These are phyloP conservation scores for Spathaspora arborariae DNA, from an alignment of 805 yeast genomes.

Conservation along the genomic window DNA sequence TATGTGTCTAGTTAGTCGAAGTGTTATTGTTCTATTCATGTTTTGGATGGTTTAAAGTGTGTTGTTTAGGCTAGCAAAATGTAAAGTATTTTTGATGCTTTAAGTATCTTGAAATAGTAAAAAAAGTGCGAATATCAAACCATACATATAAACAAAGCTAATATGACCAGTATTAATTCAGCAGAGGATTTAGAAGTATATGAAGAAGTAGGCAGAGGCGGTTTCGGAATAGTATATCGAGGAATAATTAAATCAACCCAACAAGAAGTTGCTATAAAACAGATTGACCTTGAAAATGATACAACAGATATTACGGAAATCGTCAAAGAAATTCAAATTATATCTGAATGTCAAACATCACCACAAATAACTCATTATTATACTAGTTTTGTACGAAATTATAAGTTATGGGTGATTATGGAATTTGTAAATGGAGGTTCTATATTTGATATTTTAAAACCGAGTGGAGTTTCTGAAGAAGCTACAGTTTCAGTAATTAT, in stretches of 20 bases:
- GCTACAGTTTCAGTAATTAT: slow-evolving; percentile 49
- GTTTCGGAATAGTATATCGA: slow-evolving; percentile 72
- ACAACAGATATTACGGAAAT: slow-evolving; percentile 62
- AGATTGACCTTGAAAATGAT: slow-evolving; percentile 71
- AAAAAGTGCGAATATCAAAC: background rate
- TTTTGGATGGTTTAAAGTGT: background rate
- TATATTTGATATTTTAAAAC: slow-evolving; percentile 57
- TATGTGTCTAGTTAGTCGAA: background rate
- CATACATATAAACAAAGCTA: background rate
- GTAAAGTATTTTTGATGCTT: background rate
- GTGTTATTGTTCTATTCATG: background rate
- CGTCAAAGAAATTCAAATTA: slow-evolving; percentile 65
- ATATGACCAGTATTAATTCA: background rate
- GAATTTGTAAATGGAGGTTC: slow-evolving; percentile 80
- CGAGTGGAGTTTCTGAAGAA: slow-evolving; percentile 56
- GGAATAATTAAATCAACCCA: slow-evolving; percentile 47
- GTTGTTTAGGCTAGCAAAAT: background rate
- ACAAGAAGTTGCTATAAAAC: slow-evolving; percentile 54
- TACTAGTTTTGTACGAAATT: slow-evolving; percentile 69
- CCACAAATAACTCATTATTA: slow-evolving; percentile 61
- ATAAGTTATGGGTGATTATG: slow-evolving; percentile 77
- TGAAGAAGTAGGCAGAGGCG: slow-evolving; percentile 69
- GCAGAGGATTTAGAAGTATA: slow-evolving; percentile 38
- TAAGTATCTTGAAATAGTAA: no score
- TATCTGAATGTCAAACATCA: slow-evolving; percentile 57